Evolutionary conservation across 257 asterid genomes (phyloP), one percentile per base, ranked within the genome.

Genomic region (Verbascum thapsus): DNA sequence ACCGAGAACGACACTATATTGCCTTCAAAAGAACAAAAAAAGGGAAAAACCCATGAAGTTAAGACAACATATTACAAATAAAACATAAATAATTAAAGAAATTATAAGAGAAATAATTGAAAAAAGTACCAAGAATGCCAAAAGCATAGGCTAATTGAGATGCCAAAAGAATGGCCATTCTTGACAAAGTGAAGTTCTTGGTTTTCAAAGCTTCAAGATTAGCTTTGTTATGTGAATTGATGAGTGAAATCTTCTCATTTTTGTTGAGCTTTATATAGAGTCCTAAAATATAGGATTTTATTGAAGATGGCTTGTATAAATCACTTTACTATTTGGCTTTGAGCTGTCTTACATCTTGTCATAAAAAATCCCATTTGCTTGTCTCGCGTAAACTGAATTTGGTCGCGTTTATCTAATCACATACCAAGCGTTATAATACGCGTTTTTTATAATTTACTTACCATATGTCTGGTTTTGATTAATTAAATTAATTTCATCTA

Each of bases 91-190:
- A 6, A 17, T n/a, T n/a, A 32, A 9, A 10, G 37, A 15, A 22
- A 13, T 39, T 0, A 49, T 3, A 3, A n/a, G 20, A 15, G 22
- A 23, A 53, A n/a, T n/a, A 0, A n/a, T 7, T 38, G 7, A 23
- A n/a, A n/a, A 22, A 15, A n/a, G n/a, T 75, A 87, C 95, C 96
- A 78, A 88, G 91, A 83, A 88, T 65, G 77, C 96, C 96, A 59
- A 80, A 81, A 63, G 51, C 77, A 63, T 2, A 13, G 68, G 88
- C 92, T 37, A 81, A 9, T 2, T 69, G 63, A 62, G 42, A 6
- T 23, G 68, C 8, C 6, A 64, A 8, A 52, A 74, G 26, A 12
- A 50, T 7, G 12, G 81, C 74, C 95, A 85, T 85, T 74, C 69
- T 81, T 74, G 80, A 65, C 63, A 32, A 0, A 40, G 76, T 57